These are phyloP conservation scores for Talinum fruticosum DNA, from an alignment of 148 eudicot species.

Conservation along the genomic window DNA sequence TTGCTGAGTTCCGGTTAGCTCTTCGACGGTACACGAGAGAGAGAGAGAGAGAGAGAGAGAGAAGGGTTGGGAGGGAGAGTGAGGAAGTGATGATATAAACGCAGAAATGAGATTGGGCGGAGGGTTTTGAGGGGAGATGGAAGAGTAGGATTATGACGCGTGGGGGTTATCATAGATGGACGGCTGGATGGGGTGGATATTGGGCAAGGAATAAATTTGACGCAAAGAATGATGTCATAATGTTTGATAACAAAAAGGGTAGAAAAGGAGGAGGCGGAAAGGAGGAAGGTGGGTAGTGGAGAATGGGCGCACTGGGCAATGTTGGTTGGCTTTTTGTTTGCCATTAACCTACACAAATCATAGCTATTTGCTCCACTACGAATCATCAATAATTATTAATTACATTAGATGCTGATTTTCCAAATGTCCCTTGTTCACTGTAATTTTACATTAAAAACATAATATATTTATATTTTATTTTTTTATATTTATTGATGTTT, in stretches of 20 bases:
- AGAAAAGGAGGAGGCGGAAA: constrained; percentile 5
- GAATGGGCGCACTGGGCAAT: constrained; percentile 15
- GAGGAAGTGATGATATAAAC: constrained; percentile 27
- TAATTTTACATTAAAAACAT: not conserved
- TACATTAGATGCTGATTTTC: too few relatives aligned
- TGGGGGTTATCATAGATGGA: constrained; percentile 3
- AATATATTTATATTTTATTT: too few relatives aligned
- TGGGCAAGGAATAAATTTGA: constrained; percentile 15
- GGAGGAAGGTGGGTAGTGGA: constrained; percentile 29
- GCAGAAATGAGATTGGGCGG: not conserved
- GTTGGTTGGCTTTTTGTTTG: constrained; percentile 35
- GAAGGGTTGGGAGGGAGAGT: constrained; percentile 20
- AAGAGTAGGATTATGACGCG: constrained; percentile 29
- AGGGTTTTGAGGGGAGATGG: not conserved
- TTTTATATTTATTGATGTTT: not conserved
- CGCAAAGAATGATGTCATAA: constrained; percentile 31
- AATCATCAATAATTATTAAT: too few relatives aligned
- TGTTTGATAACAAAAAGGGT: too few relatives aligned
- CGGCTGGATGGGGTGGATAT: constrained; percentile 11
- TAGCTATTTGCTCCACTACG: constrained; percentile 23
- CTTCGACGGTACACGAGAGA: not conserved
- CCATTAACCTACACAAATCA: constrained; percentile 32
- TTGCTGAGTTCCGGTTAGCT: not conserved
- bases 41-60: not conserved
- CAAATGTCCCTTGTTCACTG: too few relatives aligned